Base-by-base conservation (phyloP, 2,329 filamentous ascomycete genomes). In the Fusarium marasasianum region DNA sequence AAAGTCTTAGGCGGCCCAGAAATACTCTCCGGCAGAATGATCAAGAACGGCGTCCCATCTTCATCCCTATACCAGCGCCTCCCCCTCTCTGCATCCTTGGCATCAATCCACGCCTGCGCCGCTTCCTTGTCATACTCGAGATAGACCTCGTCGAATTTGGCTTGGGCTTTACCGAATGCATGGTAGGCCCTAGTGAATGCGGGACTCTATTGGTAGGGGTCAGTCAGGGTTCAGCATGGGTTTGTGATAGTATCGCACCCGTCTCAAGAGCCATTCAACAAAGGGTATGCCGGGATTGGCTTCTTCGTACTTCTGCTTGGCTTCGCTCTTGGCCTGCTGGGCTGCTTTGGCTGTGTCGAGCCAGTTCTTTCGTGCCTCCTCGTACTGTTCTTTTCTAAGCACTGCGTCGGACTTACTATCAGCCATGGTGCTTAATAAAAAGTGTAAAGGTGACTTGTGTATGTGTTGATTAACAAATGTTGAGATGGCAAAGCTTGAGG, bases 301-400 rank as follows among this genome's bases (percentile, higher is more conserved):
- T 37, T 37, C 9, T 9, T 37, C 7, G n/a, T 53, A 37, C 9
- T 37, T 53, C 7, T 53, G n/a, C 13, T 53, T 53, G 50, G 50
- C 50, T 37, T 53, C 50, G n/a, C 1, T 37, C 1, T 53, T 53
- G n/a, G n/a, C 33, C 1, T 26, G n/a, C 0, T 53, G 50, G 0
- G 50, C 50, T 17, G 13, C 50, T 37, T 53, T 53, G 33, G 50
- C 50, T 37, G n/a, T 53, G 18, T 53, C 33, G n/a, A 53, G 33
- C 51, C 51, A 54, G 24, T 29, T 54, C 51, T 54, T 54, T 17
- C 51, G 24, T 29, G 51, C 35, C 5, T 54, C 24, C 4, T 54
- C 51, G 51, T 54, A 38, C 51, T 54, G 35, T 26, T 54, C 35
- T 10, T 54, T 22, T 17, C 7, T 8, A 38, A 29, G 7, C 5